These are phyloP conservation scores for Pseudogymnoascus sp. DNA, from an alignment of 2,329 filamentous ascomycete species.

Conservation along the genomic window DNA sequence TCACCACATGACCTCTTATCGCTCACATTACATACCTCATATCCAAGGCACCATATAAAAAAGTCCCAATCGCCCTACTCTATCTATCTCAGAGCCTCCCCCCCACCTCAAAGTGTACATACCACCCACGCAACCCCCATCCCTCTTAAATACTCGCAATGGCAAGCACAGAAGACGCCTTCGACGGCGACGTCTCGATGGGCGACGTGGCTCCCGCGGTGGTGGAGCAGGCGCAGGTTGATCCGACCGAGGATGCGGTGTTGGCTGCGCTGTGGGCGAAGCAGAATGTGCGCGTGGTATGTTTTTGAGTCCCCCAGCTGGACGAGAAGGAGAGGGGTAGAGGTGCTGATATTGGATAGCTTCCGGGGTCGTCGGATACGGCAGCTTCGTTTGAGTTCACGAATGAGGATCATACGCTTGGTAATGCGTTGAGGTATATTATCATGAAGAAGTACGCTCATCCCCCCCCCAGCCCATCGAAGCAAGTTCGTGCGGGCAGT, in stretches of 20 bases:
- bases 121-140: neutral
- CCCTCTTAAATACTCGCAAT: neutral
- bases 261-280: slow-evolving; percentile 40
- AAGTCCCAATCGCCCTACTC: neutral
- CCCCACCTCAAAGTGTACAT: neutral
- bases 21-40: neutral
- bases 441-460: slow-evolving; percentile 91
- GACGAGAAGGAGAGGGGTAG: too few species aligned
- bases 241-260: slow-evolving; percentile 32
- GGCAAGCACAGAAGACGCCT: neutral
- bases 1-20: neutral
- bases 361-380: slow-evolving; percentile 75
- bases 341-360: slow-evolving; percentile 37
- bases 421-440: slow-evolving; percentile 86
- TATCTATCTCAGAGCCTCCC: neutral
- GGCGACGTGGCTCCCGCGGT: slow-evolving; percentile 16
- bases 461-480: too few species aligned
- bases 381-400: slow-evolving; percentile 93
- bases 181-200: slow-evolving; percentile 23
- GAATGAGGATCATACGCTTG: slow-evolving; percentile 88
- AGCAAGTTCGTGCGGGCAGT: too few species aligned
- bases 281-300: slow-evolving; percentile 55
- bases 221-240: neutral
- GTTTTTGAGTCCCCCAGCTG: slow-evolving; percentile 15
- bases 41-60: neutral